Base-by-base conservation (phyloP, 148 eudicot species). In the Pouteria glomerata region DNA sequence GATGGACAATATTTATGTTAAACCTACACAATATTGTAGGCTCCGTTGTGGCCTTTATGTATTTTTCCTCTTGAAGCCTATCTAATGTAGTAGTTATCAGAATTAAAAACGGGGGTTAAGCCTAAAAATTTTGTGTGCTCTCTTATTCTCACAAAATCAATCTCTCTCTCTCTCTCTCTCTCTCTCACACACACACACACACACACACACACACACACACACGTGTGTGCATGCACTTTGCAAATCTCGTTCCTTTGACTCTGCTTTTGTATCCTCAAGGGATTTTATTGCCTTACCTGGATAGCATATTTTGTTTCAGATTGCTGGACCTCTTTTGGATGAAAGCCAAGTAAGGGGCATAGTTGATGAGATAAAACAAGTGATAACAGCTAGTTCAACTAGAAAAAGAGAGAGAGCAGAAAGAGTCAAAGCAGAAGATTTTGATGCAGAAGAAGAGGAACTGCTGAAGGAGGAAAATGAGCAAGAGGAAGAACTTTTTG, bases 391-490 rank as follows among this genome's bases (percentile, higher is more conserved):
- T 8, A 92, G 97, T 75, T 86, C 96, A 74, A 83, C 82, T 75
- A 89, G 97, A 76, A 89, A 85, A 71, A 73, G 81, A 61, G 96
- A 89, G 72, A 72, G 97, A 68, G 85, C 85, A 6, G 92, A 92
- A 73, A 87, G 97, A 70, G 80, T 90, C 64, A 86, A 88, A 72
- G 96, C 97, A 31, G 97, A 88, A 82, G 97, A 92, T 71, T 92
- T 92, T 63, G 97, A 92, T 81, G 96, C 96, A 13, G 97, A 92
- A 84, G 97, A 92, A 77, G 89, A 89, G 21, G 96, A 89, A 74
- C 68, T 92, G 74, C 88, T 89, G 21, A 85, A 69, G 33, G 94
- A 91, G 70, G 97, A 87, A 83, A 89, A 91, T 73, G 92, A 89
- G 79, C 92, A 91, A 76, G 96, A 92, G 78, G 97, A 92, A 77